phyloP scores from a whole-genome alignment of 176 grass and related monocot species.

The Bothriochloa decipiens region DNA sequence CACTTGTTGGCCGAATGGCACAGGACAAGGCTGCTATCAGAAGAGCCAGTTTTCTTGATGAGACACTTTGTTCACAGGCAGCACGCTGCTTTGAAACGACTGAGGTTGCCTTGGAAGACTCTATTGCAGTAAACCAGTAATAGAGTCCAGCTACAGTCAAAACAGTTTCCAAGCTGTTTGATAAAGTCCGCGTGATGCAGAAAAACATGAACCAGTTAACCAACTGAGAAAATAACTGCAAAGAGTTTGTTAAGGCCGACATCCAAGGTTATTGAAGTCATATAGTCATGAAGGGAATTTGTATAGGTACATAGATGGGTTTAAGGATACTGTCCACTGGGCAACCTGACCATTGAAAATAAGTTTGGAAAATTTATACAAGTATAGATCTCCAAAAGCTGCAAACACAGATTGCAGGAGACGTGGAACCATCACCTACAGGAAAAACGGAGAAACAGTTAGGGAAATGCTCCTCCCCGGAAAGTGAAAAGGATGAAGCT shows the following conservation, averaged over 20 bases:
- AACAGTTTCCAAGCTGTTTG: conserved; percentile 90
- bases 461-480: conserved; percentile 6
- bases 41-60: conserved; percentile 75
- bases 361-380: conserved; percentile 86
- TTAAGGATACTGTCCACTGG: conserved; percentile 81
- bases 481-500: conserved; percentile 3
- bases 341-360: conserved; percentile 75
- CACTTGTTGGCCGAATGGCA: conserved; percentile 90
- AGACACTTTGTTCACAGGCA: conserved; percentile 2
- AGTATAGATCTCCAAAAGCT: conserved; percentile 75
- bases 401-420: conserved; percentile 86
- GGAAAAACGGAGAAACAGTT: conserved; percentile 10
- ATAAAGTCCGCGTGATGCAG: conserved; percentile 83
- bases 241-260: conserved; percentile 49
- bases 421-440: conserved; percentile 69
- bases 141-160: conserved; percentile 79
- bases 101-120: conserved; percentile 46
- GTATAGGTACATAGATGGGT: neutral
- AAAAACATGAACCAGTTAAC: conserved; percentile 97
- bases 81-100: conserved; percentile 30
- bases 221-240: conserved; percentile 80
- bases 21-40: conserved; percentile 80
- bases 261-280: conserved; percentile 9
- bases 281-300: conserved; percentile 3
- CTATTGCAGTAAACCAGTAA: conserved; percentile 73